Evolutionary conservation across 371 early-diverging fungal species (phyloP), one percentile per base, ranked within the genome.

Genomic region (Saksenaea oblongispora): DNA sequence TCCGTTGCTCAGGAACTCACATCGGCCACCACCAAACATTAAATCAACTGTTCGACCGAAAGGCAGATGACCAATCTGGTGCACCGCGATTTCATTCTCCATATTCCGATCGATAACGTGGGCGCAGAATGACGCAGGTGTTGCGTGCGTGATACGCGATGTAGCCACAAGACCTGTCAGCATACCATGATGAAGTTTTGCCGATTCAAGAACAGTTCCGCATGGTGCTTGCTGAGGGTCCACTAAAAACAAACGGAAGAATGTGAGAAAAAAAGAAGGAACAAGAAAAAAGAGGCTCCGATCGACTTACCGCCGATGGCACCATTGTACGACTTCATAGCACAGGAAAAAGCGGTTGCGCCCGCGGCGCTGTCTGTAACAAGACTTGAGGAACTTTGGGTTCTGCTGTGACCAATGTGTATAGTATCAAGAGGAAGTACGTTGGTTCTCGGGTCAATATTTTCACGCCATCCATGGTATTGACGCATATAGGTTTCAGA

Each of bases 361-460:
- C 96, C 98, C 15, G 98, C 96, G 15, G 97, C 98, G 39, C 95
- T 94, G 76, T 98, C 98, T 0, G 98, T 96, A 5, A 98, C 83
- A 27, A 94, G 76, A 66, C 90, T 89, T 60, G 79, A 75, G 24
- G 89, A 88, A 62, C 93, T 93, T 18, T 92, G 80, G 1, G 97
- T 98, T 24, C 98, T 84, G 24, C 93, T 92, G 11, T 91, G 69
- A 4, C 98, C 97, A 3, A 95, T 87, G 17, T 93, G 84, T 34
- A 96, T 91, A 53, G 84, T 70, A 76, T 98, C 98, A 17, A 98
- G 76, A 0, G 95, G 90, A 1, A 81, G 66, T 10, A 84, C 71
- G 18, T 73, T 54, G 27, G 71, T 61, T 41, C 71, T 71, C 22
- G 74, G 73, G 1, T 81, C 63, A 10, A 82, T 51, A 17, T 81